Evolutionary conservation across 176 grass and related monocot species (phyloP).

Genomic region (Zoysia pacifica): DNA sequence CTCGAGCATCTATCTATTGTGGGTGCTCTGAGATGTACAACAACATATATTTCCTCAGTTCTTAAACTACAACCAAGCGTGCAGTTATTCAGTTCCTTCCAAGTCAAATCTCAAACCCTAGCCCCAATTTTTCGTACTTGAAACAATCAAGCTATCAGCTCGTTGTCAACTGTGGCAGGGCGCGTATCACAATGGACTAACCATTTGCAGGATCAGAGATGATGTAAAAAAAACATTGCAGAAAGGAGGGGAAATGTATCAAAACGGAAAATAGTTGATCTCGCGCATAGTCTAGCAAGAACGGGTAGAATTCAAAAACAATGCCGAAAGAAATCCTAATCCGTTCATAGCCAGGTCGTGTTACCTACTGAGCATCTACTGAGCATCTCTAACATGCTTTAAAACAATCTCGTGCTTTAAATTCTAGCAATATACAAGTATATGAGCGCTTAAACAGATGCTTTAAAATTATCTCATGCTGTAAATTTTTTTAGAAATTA

Average conservation of each 20-base stretch:
- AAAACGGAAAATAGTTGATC: neutral
- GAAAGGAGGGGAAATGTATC: neutral
- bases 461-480: too few relatives aligned
- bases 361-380: neutral
- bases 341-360: neutral
- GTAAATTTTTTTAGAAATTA: too few relatives aligned
- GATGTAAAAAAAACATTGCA: neutral
- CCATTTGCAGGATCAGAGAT: neutral
- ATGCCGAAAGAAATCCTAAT: constrained; percentile 16
- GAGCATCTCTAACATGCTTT: too few relatives aligned
- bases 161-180: neutral
- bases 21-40: too few relatives aligned
- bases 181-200: neutral
- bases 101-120: neutral
- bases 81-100: too few relatives aligned
- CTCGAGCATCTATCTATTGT: too few relatives aligned
- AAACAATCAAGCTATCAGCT: neutral
- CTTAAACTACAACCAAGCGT: too few relatives aligned
- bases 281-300: neutral
- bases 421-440: too few relatives aligned
- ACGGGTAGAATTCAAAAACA: neutral
- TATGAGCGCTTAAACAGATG: too few relatives aligned
- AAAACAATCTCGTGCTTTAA: too few relatives aligned
- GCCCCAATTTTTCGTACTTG: neutral
- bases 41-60: too few relatives aligned